Evolutionary conservation across 768 basidiomycete genomes (phyloP).

Genomic region (Tricholomella constricta): DNA sequence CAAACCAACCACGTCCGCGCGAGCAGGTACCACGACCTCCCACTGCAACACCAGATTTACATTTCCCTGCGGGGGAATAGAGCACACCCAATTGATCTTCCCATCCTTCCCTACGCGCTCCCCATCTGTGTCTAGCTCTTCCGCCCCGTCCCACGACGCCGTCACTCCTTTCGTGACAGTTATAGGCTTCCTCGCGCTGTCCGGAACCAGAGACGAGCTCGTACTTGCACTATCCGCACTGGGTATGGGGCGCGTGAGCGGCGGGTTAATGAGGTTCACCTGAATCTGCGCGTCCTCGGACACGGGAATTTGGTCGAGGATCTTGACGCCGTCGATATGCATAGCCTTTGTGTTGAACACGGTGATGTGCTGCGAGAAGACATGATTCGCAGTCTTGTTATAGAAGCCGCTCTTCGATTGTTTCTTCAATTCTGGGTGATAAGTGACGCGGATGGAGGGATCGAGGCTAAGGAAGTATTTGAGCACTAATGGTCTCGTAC

Average conservation of each 20-base stretch:
- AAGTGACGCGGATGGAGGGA: slow-evolving; percentile 25
- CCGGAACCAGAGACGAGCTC: no score
- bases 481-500: no score
- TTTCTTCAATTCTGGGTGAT: slow-evolving; percentile 26
- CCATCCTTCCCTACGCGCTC: slow-evolving; percentile 14
- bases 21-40: slow-evolving; percentile 17
- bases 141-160: slow-evolving; percentile 30
- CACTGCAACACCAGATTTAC: slow-evolving; percentile 21
- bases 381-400: slow-evolving; percentile 17
- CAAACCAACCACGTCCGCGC: neutral
- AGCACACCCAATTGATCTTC: slow-evolving; percentile 25
- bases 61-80: slow-evolving; percentile 20
- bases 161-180: slow-evolving; percentile 17
- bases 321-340: neutral
- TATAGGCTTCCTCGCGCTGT: slow-evolving; percentile 6
- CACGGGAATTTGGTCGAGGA: neutral
- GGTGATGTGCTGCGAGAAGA: slow-evolving; percentile 24
- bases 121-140: slow-evolving; percentile 20
- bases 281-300: slow-evolving; percentile 3
- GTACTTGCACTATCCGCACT: neutral
- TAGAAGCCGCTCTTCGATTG: slow-evolving; percentile 23
- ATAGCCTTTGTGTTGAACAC: slow-evolving; percentile 7
- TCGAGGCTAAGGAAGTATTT: no score
- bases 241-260: neutral
- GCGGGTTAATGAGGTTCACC: neutral